Base-by-base conservation (phyloP, 768 basidiomycete genomes). In the Tulasnella sp. region DNA sequence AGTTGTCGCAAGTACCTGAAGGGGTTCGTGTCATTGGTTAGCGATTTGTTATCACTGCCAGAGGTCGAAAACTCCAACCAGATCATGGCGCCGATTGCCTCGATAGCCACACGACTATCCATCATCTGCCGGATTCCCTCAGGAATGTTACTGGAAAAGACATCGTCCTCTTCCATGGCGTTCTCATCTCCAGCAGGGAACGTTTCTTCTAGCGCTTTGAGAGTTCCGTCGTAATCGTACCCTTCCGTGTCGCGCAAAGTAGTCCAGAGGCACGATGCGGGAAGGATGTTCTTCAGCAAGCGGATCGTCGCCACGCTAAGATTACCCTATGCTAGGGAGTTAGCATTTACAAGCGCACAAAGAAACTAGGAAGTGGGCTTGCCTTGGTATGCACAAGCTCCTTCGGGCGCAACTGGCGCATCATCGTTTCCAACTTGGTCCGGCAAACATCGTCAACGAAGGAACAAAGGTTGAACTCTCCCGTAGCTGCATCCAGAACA, bases 391-490 rank as follows among this genome's bases (percentile, higher is more conserved):
- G 93, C 7, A 98, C 81, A n/a, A 97, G 82, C 82, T 97, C 96
- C 82, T 97, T 97, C 0, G 93, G 93, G 49, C 95, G 85, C 74
- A 98, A 84, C 82, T 97, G 96, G 78, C 97, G 87, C 84, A 98
- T 89, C 80, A 97, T 85, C 0, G 97, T 99, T 84, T 99, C 97
- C 77, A 99, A 83, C 82, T 90, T 92, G 4, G 97, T 99, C 40
- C 94, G 88, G 81, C 93, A 96, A 15, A 94, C 86, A 81, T 99
- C 97, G 79, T 99, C 97, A 76, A 92, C 89, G 82, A 99, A 97
- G 0, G 88, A 86, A 75, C 93, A 92, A 80, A 99, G 81, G 81
- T 94, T 91, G 85, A 99, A 99, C 82, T 97, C 93, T 67, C 94
- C 96, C 0, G 97, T 99, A 3, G 97, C 88, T 77, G 95, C 96